These are phyloP conservation scores for Phytophthora podocarpi DNA, from an alignment of 352 stramenopile species.

Conservation along the genomic window DNA sequence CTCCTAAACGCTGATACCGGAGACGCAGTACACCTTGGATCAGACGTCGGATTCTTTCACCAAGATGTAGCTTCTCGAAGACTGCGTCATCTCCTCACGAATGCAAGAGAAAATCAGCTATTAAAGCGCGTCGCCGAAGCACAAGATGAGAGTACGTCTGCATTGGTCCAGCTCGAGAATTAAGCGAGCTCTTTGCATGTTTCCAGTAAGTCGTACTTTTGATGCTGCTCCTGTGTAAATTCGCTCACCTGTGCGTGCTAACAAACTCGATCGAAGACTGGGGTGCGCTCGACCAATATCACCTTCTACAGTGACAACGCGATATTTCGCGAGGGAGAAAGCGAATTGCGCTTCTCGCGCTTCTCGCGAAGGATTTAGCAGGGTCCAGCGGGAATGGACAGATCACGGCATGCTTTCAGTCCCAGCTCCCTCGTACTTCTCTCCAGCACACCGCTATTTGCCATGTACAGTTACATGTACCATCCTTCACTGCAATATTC, in stretches of 20 bases:
- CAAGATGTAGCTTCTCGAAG: slow-evolving; percentile 5
- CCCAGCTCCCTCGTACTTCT: slow-evolving; percentile 73
- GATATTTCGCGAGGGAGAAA: slow-evolving; percentile 20
- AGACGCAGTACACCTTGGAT: slow-evolving; percentile 1
- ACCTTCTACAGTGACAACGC: slow-evolving; percentile 29
- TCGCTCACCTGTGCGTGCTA: background rate
- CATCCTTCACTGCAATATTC: slow-evolving; percentile 43
- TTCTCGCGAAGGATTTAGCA: no score
- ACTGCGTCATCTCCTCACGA: slow-evolving; percentile 20
- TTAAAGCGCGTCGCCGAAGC: slow-evolving; percentile 31
- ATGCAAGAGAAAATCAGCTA: slow-evolving; percentile 26
- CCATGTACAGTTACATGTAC: slow-evolving; percentile 57
- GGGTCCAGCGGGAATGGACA: slow-evolving; percentile 56
- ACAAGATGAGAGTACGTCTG: slow-evolving; percentile 30
- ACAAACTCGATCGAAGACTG: slow-evolving; percentile 17
- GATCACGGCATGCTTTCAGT: slow-evolving; percentile 54
- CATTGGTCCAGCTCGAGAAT: slow-evolving; percentile 17
- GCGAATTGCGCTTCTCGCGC: slow-evolving; percentile 22
- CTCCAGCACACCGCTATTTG: slow-evolving; percentile 45
- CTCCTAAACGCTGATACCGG: slow-evolving; percentile 47
- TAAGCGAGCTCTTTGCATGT: slow-evolving; percentile 36
- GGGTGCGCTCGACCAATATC: slow-evolving; percentile 17
- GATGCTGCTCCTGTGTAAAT: background rate
- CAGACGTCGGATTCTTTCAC: slow-evolving; percentile 10
- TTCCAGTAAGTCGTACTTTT: slow-evolving; percentile 41